A percentile compares a stretch with the other conserved stretches of the same genome.
phyloP scores from a whole-genome alignment of 805 yeast genomes.

The Pichia sporocuriosa region DNA sequence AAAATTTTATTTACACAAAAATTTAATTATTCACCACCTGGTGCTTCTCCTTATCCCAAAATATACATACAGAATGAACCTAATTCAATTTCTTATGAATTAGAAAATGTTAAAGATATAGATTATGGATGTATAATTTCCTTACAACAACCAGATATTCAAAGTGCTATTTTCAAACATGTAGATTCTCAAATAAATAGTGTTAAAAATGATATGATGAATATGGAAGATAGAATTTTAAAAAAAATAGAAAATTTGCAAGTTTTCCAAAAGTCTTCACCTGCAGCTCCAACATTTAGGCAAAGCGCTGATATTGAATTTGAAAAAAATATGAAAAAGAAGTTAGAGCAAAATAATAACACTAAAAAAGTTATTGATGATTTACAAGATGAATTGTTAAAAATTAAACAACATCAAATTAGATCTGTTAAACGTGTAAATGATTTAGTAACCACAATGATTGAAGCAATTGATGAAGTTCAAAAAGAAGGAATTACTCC shows the following conservation, averaged over 20 bases:
- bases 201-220: conserved; percentile 24
- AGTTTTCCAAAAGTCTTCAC: conserved; percentile 6
- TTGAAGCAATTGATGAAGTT: conserved; percentile 43
- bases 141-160: conserved; percentile 40
- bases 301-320: conserved; percentile 7
- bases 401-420: conserved; percentile 49
- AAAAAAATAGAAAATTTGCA: conserved; percentile 19
- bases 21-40: conserved; percentile 69
- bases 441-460: conserved; percentile 36
- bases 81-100: conserved; percentile 62
- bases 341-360: conserved; percentile 7
- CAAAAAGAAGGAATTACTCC: conserved; percentile 28
- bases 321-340: conserved; percentile 12
- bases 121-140: conserved; percentile 53
- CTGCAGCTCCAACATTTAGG: background rate
- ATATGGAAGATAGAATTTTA: conserved; percentile 22
- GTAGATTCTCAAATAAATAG: conserved; percentile 24
- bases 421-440: conserved; percentile 29
- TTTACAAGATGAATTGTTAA: conserved; percentile 52
- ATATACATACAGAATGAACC: conserved; percentile 62
- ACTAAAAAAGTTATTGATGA: conserved; percentile 32
- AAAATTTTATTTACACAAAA: conserved; percentile 77
- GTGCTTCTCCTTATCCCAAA: conserved; percentile 54
- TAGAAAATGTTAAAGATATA: conserved; percentile 70
- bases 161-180: conserved; percentile 20